Base-by-base conservation (phyloP, 805 yeast species). In the Barnettozyma sp. region DNA sequence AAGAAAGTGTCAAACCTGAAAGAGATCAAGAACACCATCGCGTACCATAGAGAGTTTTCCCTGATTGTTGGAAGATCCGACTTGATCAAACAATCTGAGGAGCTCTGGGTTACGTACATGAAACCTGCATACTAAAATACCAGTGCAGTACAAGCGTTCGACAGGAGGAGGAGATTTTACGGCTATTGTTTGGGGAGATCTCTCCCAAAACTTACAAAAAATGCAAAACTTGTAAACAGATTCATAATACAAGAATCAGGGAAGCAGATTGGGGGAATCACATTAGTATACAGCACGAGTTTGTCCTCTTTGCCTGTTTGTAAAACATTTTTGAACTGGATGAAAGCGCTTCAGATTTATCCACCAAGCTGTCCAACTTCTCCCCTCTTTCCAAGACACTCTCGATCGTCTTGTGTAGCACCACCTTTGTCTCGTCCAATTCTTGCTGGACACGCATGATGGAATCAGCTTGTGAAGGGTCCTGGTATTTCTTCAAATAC, bases 381-480 rank as follows among this genome's bases (percentile, higher is more conserved):
- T 92, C 99, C 34, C 98, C 98, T 59, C 99, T 77, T 60, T 86
- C 94, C 56, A 92, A 71, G 7, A 92, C 96, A 43, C 82, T 72
- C 62, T 92, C 97, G 48, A 92, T 90, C 31, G 97, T 87, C 65
- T 90, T 88, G 63, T 92, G 97, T 53, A 92, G 69, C 26, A 88
- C 95, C 50, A 90, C 85, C 68, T 92, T 92, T 24, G 98, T 92
- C 57, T 92, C 98, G 60, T 92, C 98, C 52, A 92, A 73, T 62
- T 92, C 98, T 56, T 87, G 94, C 66, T 92, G 98, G 16, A 92
- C 98, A 59, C 82, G 83, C 94, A 92, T 81, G 44, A 92, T 78
- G 9, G 96, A 82, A 59, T 92, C 99, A 0, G 97, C 97, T 66
- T 92, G 95, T 27, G 82, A 71, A 21, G 99, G 99, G 58, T 92